phyloP scores from a whole-genome alignment of 257 asterid species.

The Ligustrum vulgare region DNA sequence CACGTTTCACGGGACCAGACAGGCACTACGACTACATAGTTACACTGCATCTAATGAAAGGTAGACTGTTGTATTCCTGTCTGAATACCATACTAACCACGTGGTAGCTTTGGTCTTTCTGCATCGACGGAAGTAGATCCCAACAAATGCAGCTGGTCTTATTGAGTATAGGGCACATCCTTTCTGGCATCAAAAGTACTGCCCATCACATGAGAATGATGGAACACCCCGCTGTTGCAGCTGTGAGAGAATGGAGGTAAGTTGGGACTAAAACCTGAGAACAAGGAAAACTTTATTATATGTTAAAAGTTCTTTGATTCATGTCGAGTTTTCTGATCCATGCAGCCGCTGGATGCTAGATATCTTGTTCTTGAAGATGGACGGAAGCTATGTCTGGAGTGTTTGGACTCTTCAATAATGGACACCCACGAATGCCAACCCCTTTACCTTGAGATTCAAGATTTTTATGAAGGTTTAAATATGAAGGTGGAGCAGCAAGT shows the following conservation, averaged over 20 bases:
- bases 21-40: background rate
- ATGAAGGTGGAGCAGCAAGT: constrained; percentile 98
- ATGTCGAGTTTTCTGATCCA: constrained; percentile 11
- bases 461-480: constrained; percentile 86
- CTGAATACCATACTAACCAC: constrained; percentile 11
- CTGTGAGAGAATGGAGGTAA: constrained; percentile 95
- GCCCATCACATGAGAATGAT: constrained; percentile 90
- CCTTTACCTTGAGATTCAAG: constrained; percentile 91
- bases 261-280: constrained; percentile 13
- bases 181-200: constrained; percentile 95
- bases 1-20: too few species aligned
- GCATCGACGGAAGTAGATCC: constrained; percentile 50
- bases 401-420: constrained; percentile 97
- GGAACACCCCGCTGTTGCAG: constrained; percentile 99
- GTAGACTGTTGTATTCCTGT: background rate
- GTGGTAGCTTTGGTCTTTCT: constrained; percentile 3
- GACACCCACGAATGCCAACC: constrained; percentile 97
- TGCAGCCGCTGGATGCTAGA: constrained; percentile 73
- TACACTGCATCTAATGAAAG: background rate
- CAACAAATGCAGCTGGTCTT: constrained; percentile 82
- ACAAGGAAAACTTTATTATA: background rate
- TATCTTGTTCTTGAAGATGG: constrained; percentile 90
- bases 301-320: background rate
- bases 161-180: constrained; percentile 99
- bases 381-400: constrained; percentile 86